Conservation (phyloP, 495 filamentous ascomycete species). For the Neurospora africana region DNA sequence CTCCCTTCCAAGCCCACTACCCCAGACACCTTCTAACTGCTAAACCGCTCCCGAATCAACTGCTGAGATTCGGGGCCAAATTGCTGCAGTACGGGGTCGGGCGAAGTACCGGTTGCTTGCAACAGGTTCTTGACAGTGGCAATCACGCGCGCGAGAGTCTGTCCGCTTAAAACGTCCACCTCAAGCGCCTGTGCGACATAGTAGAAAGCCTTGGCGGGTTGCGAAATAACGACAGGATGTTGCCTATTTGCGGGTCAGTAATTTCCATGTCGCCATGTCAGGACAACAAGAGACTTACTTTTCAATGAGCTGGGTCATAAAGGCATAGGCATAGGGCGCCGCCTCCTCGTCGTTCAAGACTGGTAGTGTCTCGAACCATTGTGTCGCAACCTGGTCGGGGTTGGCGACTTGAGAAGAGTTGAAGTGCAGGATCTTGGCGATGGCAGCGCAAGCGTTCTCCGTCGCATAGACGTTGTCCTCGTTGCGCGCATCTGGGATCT, state of each 20-base stretch:
- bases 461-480: conserved; percentile 95
- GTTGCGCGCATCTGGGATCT: conserved; percentile 64
- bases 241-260: conserved; percentile 43
- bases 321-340: conserved; percentile 91
- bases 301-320: conserved; percentile 82
- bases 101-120: conserved; percentile 55
- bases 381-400: conserved; percentile 56
- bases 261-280: background rate
- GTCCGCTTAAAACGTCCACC: conserved; percentile 77
- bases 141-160: conserved; percentile 63
- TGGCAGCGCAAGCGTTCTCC: conserved; percentile 93
- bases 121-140: conserved; percentile 64
- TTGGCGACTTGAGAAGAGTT: conserved; percentile 66
- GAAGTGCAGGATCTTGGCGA: conserved; percentile 91
- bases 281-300: conserved; percentile 57
- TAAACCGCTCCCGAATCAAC: conserved; percentile 62
- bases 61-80: conserved; percentile 68
- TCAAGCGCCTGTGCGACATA: conserved; percentile 81
- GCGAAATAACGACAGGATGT: conserved; percentile 69
- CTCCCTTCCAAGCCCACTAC: background rate
- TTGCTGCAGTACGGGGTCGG: conserved; percentile 54
- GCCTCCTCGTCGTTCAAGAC: conserved; percentile 95
- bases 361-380: conserved; percentile 85
- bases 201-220: conserved; percentile 69
- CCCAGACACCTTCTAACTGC: conserved; percentile 24